Evolutionary conservation across 306 rosid genomes (phyloP).

Genomic region (Rosa lucieae): DNA sequence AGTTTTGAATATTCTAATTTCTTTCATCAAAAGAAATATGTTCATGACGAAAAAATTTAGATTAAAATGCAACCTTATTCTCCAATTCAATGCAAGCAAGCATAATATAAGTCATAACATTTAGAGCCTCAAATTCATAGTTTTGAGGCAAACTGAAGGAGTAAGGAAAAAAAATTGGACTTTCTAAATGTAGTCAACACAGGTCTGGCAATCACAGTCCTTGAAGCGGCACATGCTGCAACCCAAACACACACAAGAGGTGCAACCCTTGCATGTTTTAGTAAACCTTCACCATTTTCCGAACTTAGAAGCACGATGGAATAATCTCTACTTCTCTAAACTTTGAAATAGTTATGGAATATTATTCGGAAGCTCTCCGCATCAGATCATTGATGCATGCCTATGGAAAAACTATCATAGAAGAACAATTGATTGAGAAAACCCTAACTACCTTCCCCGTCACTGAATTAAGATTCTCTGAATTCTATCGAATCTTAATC

Average conservation of each 20-base stretch:
- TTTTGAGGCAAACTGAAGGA: background rate
- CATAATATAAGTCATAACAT: background rate
- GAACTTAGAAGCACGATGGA: too few species aligned
- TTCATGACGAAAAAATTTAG: background rate
- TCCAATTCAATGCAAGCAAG: too few species aligned
- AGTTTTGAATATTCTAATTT: background rate
- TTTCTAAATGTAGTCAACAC: conserved; percentile 43
- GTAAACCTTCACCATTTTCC: too few species aligned
- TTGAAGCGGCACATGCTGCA: conserved; percentile 54
- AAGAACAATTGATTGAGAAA: too few species aligned
- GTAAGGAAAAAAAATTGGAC: background rate
- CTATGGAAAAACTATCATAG: too few species aligned
- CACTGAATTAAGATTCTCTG: too few species aligned
- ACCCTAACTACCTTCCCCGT: too few species aligned
- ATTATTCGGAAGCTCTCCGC: too few species aligned
- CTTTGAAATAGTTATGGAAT: too few species aligned
- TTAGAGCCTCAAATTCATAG: background rate
- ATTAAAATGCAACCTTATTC: background rate
- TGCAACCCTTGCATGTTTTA: conserved; percentile 42
- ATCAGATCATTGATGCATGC: too few species aligned
- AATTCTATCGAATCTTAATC: too few species aligned
- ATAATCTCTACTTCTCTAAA: too few species aligned
- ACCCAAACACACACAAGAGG: conserved; percentile 42
- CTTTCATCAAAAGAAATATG: background rate
- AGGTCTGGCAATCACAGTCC: conserved; percentile 46